Evolutionary conservation across 345 rosid genomes (phyloP), one percentile per base, ranked within the genome.

Genomic region (Salix suchowensis): DNA sequence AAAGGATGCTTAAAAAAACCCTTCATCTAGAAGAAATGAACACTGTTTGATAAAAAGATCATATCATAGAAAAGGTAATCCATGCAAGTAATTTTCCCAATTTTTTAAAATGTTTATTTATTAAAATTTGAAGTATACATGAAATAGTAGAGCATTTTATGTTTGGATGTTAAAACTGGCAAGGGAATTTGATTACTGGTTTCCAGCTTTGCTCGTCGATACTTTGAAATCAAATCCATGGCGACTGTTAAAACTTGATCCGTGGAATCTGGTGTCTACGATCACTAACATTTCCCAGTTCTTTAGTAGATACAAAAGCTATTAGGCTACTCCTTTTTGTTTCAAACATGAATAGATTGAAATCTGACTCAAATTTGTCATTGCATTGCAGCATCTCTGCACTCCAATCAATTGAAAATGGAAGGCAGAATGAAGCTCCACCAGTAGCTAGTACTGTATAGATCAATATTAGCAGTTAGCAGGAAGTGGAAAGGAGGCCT

Each of bases 361-460:
- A 65, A 58, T 24, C 36, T 46, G 46, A 66, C 69, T 30, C 5
- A 2, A 66, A 36, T 6, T 34, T 66, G 13, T 66, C 69, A 7
- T 36, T 34, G 69, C 36, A 7, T 34, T 66, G 69, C 69, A 90
- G 91, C 84, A 44, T 77, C 88, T 48, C 81, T 89, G 86, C 93
- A 83, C 74, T 83, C 89, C 19, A 90, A 83, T 84, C 91, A 85
- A 72, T 80, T 85, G 86, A 71, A 75, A 65, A 80, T 70, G 79
- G 72, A 90, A 86, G 85, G 82, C 62, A 9, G 80, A 80, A 76
- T 68, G 84, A 85, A 70, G 78, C 76, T 76, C 42, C 8, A 70
- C 12, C 30, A 4, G 64, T 74, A 74, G 74, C 81, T 66, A 55
- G 80, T 85, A 78, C 28, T 72, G 87, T 86, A 76, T 68, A 89